Percentiles rank a stretch among this genome's conserved stretches.
Evolutionary conservation across 371 early-diverging fungal genomes (phyloP).

Genomic region (Mortierella sp.): DNA sequence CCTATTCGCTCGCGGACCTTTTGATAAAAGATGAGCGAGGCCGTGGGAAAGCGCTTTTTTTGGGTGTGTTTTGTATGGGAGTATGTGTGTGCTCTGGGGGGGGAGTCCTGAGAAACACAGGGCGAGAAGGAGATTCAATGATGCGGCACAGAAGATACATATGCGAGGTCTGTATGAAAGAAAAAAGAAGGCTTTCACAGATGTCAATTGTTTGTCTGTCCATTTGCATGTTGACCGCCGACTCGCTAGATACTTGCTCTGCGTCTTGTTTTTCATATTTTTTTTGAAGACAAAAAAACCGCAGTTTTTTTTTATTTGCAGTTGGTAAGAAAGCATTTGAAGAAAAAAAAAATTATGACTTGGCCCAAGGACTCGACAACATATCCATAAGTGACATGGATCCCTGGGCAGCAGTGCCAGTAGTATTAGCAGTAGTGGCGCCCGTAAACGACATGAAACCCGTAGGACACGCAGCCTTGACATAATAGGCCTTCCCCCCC

Average conservation of each 20-base stretch:
- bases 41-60: neutral
- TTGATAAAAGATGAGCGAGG: neutral
- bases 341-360: neutral
- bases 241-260: too few relatives aligned
- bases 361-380: slow-evolving; percentile 16
- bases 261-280: too few relatives aligned
- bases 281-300: too few relatives aligned
- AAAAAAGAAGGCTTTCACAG: neutral
- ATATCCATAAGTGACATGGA: slow-evolving; percentile 23
- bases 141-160: too few relatives aligned
- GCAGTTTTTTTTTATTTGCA: too few relatives aligned
- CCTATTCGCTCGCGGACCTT: slow-evolving; percentile 7
- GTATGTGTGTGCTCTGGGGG: too few relatives aligned
- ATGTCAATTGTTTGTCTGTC: too few relatives aligned
- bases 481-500: neutral
- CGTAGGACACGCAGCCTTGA: slow-evolving; percentile 15
- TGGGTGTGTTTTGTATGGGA: neutral
- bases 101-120: neutral
- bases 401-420: neutral
- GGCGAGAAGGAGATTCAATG: neutral
- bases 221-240: too few relatives aligned
- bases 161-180: too few relatives aligned
- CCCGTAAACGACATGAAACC: slow-evolving; percentile 24
- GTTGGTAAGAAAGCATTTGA: neutral
- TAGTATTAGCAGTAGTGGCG: neutral